Evolutionary conservation across 306 rosid genomes (phyloP).

Genomic region (Glycine tomentella): DNA sequence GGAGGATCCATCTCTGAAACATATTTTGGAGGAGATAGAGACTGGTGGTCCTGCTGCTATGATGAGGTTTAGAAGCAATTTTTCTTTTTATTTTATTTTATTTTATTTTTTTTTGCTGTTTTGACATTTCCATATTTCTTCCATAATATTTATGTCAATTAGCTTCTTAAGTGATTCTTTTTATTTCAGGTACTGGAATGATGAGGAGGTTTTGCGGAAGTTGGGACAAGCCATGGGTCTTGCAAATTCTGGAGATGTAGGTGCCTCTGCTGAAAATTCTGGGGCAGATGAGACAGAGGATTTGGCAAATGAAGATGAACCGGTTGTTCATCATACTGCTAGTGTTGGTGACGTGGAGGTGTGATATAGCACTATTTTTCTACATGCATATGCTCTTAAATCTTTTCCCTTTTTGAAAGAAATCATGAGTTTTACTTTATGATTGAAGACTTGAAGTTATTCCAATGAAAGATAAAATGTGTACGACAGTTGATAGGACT

Average conservation of each 20-base stretch:
- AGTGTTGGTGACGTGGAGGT: constrained; percentile 98
- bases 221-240: constrained; percentile 93
- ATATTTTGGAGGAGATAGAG: constrained; percentile 95
- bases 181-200: constrained; percentile 85
- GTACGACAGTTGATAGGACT: not conserved
- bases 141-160: constrained; percentile 12
- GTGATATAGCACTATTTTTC: not conserved
- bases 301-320: constrained; percentile 87
- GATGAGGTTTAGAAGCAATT: constrained; percentile 78
- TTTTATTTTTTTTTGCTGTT: constrained; percentile 38
- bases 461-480: constrained; percentile 10
- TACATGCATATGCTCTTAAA: constrained; percentile 7
- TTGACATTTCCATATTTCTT: constrained; percentile 12
- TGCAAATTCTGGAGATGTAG: constrained; percentile 68
- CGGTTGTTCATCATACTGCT: constrained; percentile 92
- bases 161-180: constrained; percentile 33
- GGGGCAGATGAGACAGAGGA: constrained; percentile 85
- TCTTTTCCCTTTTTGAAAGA: constrained; percentile 25
- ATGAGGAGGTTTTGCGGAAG: constrained; percentile 80
- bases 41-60: constrained; percentile 96
- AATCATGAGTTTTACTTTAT: constrained; percentile 16
- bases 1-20: constrained; percentile 97
- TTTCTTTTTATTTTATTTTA: too few species aligned
- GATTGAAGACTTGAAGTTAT: constrained; percentile 32
- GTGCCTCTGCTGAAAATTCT: constrained; percentile 70